Evolutionary conservation across 2,329 filamentous ascomycete species (phyloP).

Genomic region (Microcera coccophila): DNA sequence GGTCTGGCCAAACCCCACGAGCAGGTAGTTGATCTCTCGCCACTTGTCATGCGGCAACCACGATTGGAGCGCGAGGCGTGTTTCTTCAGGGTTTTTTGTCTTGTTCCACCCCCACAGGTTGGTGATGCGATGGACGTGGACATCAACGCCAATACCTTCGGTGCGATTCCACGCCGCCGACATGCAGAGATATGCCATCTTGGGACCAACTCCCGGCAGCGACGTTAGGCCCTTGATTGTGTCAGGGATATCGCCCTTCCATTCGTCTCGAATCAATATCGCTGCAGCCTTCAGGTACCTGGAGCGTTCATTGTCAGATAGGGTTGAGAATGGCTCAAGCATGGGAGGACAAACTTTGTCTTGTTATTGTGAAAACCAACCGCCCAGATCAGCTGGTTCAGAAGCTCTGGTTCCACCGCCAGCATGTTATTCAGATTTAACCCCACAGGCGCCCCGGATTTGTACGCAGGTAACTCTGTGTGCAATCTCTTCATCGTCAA

Average conservation of each 20-base stretch:
- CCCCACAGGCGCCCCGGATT: conserved; percentile 42
- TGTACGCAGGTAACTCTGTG: conserved; percentile 60
- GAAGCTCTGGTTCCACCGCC: conserved; percentile 58
- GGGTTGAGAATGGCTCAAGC: no score
- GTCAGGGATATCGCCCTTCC: conserved; percentile 72
- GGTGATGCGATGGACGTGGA: conserved; percentile 91
- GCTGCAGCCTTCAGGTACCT: conserved; percentile 70
- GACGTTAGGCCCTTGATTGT: conserved; percentile 70
- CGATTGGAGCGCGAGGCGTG: conserved; percentile 66
- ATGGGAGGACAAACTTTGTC: conserved; percentile 51
- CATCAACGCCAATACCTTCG: conserved; percentile 85
- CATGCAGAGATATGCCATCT: conserved; percentile 90
- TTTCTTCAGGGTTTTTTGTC: conserved; percentile 78
- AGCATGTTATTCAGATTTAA: conserved; percentile 77
- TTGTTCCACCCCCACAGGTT: conserved; percentile 92
- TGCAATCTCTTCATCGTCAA: conserved; percentile 77
- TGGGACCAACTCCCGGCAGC: conserved; percentile 84
- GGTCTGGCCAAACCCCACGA: conserved; percentile 85
- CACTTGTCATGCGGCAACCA: conserved; percentile 84
- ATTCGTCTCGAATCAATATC: conserved; percentile 66
- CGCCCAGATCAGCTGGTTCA: conserved; percentile 73
- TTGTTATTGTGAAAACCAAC: conserved; percentile 97
- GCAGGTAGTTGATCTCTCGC: conserved; percentile 87
- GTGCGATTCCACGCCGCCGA: conserved; percentile 63
- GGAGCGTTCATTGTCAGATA: conserved; percentile 12